These are phyloP conservation scores for Torulaspora pretoriensis DNA, from an alignment of 1,139 yeast genomes.

Conservation along the genomic window DNA sequence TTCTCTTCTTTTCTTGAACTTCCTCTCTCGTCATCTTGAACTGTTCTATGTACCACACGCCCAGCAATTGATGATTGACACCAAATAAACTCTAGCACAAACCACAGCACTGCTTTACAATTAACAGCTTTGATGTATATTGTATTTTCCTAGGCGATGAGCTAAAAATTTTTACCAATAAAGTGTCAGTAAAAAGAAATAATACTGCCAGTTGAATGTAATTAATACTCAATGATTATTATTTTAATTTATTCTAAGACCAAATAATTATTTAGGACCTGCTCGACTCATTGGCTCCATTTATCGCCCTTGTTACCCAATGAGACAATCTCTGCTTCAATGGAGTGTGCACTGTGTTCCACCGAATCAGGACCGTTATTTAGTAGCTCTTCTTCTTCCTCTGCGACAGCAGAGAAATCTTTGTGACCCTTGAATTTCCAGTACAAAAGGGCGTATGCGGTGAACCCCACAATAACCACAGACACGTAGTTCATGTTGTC, in stretches of 20 bases:
- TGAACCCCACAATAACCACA: conserved; percentile 57
- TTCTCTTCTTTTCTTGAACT: conserved; percentile 45
- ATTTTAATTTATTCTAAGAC: background rate
- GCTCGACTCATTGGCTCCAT: background rate
- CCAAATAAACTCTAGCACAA: background rate
- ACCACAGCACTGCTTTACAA: background rate
- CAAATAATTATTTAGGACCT: background rate
- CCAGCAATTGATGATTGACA: background rate
- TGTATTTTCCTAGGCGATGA: conserved; percentile 10
- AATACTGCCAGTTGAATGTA: background rate
- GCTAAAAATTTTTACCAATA: conserved; percentile 14
- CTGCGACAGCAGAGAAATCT: conserved; percentile 35
- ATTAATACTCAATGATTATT: background rate
- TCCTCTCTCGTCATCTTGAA: conserved; percentile 43
- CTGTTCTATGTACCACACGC: background rate
- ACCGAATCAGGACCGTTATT: conserved; percentile 7
- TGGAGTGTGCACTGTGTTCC: conserved; percentile 1
- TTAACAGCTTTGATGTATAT: background rate
- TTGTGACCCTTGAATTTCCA: conserved; percentile 48
- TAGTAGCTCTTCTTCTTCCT: conserved; percentile 18
- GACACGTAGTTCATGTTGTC: conserved; percentile 67
- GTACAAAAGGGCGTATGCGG: conserved; percentile 50
- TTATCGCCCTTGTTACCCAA: conserved; percentile 1
- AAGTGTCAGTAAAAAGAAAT: conserved; percentile 5
- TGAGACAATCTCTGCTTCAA: conserved; percentile 3